phyloP scores from a whole-genome alignment of 2,329 filamentous ascomycete genomes.

The Ustilaginoidea virens region DNA sequence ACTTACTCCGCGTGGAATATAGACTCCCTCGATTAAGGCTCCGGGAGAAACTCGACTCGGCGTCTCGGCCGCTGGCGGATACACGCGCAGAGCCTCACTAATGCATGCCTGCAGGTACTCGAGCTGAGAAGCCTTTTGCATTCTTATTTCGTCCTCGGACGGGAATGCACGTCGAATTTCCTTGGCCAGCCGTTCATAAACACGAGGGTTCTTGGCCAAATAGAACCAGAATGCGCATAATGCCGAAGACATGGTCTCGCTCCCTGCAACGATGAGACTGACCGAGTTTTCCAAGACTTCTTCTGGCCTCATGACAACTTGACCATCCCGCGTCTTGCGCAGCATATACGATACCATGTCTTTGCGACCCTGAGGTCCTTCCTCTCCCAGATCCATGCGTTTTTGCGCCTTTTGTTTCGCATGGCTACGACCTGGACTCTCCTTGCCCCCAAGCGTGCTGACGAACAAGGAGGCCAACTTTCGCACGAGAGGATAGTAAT shows the following conservation, averaged over 20 bases:
- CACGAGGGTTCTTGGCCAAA: conserved; percentile 14
- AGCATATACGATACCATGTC: conserved; percentile 15
- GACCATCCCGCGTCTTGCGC: conserved; percentile 13
- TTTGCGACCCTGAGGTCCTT: conserved; percentile 7
- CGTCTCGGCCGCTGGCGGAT: conserved; percentile 17
- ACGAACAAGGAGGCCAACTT: conserved; percentile 1
- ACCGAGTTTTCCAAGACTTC: conserved; percentile 18
- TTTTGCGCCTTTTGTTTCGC: conserved; percentile 10
- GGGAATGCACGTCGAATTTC: conserved; percentile 21
- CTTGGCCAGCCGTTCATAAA: conserved; percentile 14
- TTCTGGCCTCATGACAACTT: conserved; percentile 13
- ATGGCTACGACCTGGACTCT: conserved; percentile 4
- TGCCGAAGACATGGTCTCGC: conserved; percentile 18
- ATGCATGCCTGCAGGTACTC: conserved; percentile 25
- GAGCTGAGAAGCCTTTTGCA: conserved; percentile 13
- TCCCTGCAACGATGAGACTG: conserved; percentile 14
- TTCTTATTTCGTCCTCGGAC: conserved; percentile 20
- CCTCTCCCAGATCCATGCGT: conserved; percentile 8
- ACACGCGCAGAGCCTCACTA: conserved; percentile 26
- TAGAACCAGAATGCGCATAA: conserved; percentile 15
- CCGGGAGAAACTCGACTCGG: conserved; percentile 16
- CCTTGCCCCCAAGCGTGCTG: not conserved
- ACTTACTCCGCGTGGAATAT: conserved; percentile 20
- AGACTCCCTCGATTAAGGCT: conserved; percentile 15
- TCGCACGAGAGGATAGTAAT: conserved; percentile 3